Percentiles rank a stretch among this genome's conserved stretches.
Conservation (phyloP, 208 protist genomes). For the Trypanosoma congolense region DNA sequence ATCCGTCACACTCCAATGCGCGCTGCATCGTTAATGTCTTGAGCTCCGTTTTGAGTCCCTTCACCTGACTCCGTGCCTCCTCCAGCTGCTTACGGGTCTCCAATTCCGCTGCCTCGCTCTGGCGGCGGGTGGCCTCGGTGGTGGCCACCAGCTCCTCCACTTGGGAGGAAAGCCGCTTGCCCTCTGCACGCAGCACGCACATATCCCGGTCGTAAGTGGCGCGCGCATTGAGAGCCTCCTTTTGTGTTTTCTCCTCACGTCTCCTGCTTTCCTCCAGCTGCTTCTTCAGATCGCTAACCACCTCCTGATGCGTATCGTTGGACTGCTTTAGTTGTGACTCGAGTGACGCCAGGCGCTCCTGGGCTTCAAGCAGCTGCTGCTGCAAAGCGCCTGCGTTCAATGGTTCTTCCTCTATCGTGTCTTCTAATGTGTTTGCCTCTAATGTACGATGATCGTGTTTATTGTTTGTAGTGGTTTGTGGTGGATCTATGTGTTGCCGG, state of each 20-base stretch:
- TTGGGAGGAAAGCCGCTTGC: neutral
- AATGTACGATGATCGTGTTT: no score
- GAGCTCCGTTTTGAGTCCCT: constrained; percentile 4
- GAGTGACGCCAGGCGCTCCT: constrained; percentile 13
- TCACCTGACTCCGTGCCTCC: neutral
- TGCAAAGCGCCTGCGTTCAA: neutral
- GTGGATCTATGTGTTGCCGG: neutral
- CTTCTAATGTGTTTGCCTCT: neutral
- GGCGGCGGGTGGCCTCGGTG: neutral
- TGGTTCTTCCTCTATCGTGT: neutral
- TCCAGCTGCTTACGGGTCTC: neutral
- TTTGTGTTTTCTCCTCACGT: constrained; percentile 8
- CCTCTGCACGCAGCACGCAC: constrained; percentile 6
- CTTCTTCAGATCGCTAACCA: neutral
- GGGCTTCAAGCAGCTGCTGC: constrained; percentile 4
- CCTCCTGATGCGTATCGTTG: constrained; percentile 6
- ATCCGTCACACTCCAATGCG: constrained; percentile 3
- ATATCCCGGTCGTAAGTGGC: constrained; percentile 10
- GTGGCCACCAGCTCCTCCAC: neutral
- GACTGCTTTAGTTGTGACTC: constrained; percentile 4
- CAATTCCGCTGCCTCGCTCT: neutral
- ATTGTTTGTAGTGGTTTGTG: neutral
- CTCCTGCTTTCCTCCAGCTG: constrained; percentile 2
- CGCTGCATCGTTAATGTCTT: constrained; percentile 1
- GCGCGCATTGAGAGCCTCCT: constrained; percentile 1